Base-by-base conservation (phyloP, 2,329 filamentous ascomycete genomes). In the Fusarium tjaetaba region DNA sequence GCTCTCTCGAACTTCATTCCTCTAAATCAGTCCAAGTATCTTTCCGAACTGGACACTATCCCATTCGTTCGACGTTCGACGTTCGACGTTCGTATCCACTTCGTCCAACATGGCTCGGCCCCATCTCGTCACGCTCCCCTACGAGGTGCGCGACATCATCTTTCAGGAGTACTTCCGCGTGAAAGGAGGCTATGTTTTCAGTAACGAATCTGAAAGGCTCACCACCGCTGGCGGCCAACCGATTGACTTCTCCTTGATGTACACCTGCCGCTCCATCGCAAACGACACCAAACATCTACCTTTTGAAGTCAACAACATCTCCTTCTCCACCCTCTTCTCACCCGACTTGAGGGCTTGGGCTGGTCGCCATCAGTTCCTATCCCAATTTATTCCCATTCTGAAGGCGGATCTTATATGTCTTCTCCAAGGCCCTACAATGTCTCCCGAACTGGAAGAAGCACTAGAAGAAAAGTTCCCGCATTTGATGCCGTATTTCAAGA, bases 221-320 rank as follows among this genome's bases (percentile, higher is more conserved):
- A 28, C 45, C 16, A n/a, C 32, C 10, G 45, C 34, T 15, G 20
- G 53, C 11, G 43, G 63, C 7, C 20, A 48, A 20, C 39, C 28
- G n/a, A 69, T 69, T 36, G 16, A 58, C 32, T 24, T 69, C 7
- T 39, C 42, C 3, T 52, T 67, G 6, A 56, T 69, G 38, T 42
- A 62, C 26, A 30, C 51, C 11, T 62, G 66, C n/a, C 36, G n/a
- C 7, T 57, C 39, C 2, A 61, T 69, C 5, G 32, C 55, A 11
- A 18, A 39, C 7, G 56, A 67, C 9, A 51, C 49, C 39, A 56
- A 36, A 16, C 15, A 56, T 22, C 20, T 69, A 1, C 62, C 55
- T 5, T n/a, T 67, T 8, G 13, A 1, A 0, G 2, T 61, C 5
- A 66, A 61, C 1, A 11, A 30, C 7, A 18, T 69, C 22, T 56